A percentile compares a stretch with the other conserved stretches of the same genome.
phyloP scores from a whole-genome alignment of 805 yeast genomes.

The Spathaspora sp. region DNA sequence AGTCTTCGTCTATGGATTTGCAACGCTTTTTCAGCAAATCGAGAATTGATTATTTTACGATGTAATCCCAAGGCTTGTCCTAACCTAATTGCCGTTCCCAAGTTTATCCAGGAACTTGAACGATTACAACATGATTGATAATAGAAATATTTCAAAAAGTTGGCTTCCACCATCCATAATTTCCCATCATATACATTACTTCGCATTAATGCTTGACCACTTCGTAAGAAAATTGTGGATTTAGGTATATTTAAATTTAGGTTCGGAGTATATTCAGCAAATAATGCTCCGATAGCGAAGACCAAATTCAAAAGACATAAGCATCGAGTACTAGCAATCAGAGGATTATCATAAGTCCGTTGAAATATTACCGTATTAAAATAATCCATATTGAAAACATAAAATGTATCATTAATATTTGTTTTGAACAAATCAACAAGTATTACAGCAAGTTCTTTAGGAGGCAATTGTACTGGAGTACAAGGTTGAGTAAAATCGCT shows the following conservation, averaged over 20 bases:
- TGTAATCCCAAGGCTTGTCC: slow-evolving; percentile 41
- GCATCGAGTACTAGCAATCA: slow-evolving; percentile 16
- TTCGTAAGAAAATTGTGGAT: slow-evolving; percentile 17
- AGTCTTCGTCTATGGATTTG: slow-evolving; percentile 28
- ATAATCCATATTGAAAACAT: slow-evolving; percentile 33
- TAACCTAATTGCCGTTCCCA: slow-evolving; percentile 37
- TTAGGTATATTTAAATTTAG: slow-evolving; percentile 3
- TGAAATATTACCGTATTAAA: slow-evolving; percentile 24
- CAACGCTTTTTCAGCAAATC: slow-evolving; percentile 22
- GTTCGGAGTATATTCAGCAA: slow-evolving; percentile 18
- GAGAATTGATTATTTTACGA: slow-evolving; percentile 30
- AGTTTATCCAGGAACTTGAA: slow-evolving; percentile 39
- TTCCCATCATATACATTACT: slow-evolving; percentile 33
- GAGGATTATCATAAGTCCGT: slow-evolving; percentile 25
- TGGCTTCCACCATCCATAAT: slow-evolving; percentile 40
- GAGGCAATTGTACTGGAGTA: slow-evolving; percentile 8
- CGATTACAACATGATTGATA: slow-evolving; percentile 37
- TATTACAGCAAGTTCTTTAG: slow-evolving; percentile 12
- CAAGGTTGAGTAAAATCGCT: slow-evolving; percentile 5
- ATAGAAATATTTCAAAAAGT: slow-evolving; percentile 34
- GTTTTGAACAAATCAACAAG: slow-evolving; percentile 23
- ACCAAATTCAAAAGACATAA: slow-evolving; percentile 32
- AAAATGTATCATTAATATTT: slow-evolving; percentile 36
- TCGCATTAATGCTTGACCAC: slow-evolving; percentile 26
- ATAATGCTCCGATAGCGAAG: slow-evolving; percentile 38